Percentiles rank a stretch among this genome's conserved stretches.
Evolutionary conservation across 805 yeast species (phyloP).

Genomic region (Wickerhamomyces tratensis): DNA sequence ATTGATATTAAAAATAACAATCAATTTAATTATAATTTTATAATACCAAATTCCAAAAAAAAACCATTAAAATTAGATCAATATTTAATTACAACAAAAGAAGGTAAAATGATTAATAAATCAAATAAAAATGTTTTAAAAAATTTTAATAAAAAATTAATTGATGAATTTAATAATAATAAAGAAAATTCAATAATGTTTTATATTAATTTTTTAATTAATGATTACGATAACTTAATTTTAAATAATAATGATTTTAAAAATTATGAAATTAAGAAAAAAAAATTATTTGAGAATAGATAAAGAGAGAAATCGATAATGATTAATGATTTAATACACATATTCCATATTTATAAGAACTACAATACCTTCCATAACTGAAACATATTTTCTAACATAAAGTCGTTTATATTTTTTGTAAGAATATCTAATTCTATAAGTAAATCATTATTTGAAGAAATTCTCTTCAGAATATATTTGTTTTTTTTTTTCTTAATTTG

Average conservation of each 20-base stretch:
- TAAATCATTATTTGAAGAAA: background rate
- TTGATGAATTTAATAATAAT: constrained; percentile 1
- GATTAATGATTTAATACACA: too few species aligned
- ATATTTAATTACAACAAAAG: too few species aligned
- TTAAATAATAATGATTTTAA: constrained; percentile 7
- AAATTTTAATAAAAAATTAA: constrained; percentile 13
- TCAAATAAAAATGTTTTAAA: constrained; percentile 5
- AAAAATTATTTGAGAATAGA: too few species aligned
- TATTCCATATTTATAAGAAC: too few species aligned
- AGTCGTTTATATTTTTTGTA: background rate
- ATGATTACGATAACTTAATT: constrained; percentile 10
- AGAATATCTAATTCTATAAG: background rate
- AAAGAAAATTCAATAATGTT: constrained; percentile 8
- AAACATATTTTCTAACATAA: background rate
- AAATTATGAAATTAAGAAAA: constrained; percentile 10
- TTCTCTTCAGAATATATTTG: too few species aligned
- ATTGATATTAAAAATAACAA: too few species aligned
- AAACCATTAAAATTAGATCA: constrained; percentile 3
- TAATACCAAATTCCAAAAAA: constrained; percentile 8
- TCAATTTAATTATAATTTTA: constrained; percentile 2
- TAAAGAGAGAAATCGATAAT: too few species aligned
- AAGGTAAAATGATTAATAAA: too few species aligned
- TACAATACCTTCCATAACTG: too few species aligned
- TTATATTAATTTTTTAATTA: constrained; percentile 12
- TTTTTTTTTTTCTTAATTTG: too few species aligned